A percentile compares a stretch with the other conserved stretches of the same genome.
Conservation (phyloP, 2,329 filamentous ascomycete genomes). For the Cladophialophora bantiana region DNA sequence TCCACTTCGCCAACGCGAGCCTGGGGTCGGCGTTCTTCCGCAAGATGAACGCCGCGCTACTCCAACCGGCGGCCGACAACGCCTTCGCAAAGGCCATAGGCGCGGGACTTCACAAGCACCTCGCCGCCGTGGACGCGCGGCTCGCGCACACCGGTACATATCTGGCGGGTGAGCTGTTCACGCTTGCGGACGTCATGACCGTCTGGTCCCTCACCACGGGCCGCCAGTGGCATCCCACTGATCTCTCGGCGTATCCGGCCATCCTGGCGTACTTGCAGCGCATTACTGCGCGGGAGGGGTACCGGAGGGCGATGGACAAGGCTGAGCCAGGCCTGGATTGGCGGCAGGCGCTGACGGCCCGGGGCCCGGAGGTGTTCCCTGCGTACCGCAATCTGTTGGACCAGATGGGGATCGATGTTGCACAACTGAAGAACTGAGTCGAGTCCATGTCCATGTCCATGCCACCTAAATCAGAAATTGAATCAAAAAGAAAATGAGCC, state of each 20-base stretch:
- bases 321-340: constrained; percentile 57
- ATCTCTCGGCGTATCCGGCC: constrained; percentile 51
- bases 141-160: constrained; percentile 56
- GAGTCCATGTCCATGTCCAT: no score
- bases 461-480: no score
- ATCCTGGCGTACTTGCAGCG: constrained; percentile 58
- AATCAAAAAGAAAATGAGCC: no score
- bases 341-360: constrained; percentile 14
- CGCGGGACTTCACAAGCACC: constrained; percentile 47
- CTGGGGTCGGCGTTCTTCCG: constrained; percentile 52
- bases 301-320: constrained; percentile 57
- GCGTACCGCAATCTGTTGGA: constrained; percentile 11
- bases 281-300: constrained; percentile 55
- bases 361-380: constrained; percentile 22
- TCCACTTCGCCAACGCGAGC: constrained; percentile 63
- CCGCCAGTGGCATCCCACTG: constrained; percentile 59
- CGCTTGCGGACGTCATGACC: constrained; percentile 70
- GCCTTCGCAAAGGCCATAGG: constrained; percentile 43
- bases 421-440: background rate
- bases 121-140: constrained; percentile 59
- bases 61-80: constrained; percentile 45
- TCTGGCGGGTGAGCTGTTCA: constrained; percentile 68
- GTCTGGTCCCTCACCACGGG: constrained; percentile 68
- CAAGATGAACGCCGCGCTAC: constrained; percentile 48
- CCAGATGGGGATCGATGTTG: constrained; percentile 16